Base-by-base conservation (phyloP, 2,329 filamentous ascomycete genomes). In the Cadophora gregata region DNA sequence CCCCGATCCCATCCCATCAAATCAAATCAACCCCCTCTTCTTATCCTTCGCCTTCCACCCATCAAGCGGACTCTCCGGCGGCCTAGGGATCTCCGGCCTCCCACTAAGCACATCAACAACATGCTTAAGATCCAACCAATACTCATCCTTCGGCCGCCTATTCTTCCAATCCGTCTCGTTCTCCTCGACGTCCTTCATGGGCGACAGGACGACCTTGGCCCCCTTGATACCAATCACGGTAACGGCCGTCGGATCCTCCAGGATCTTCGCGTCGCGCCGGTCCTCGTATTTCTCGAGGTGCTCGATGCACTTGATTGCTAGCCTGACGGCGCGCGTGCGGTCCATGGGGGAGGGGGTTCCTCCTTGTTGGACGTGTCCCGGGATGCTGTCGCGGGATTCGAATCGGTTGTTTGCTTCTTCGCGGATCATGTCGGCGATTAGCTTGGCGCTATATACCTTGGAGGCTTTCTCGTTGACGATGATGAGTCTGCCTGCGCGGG, bases 401-500 rank as follows among this genome's bases (percentile, higher is more conserved):
- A 99, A 99, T 19, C 93, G 89, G 71, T 93, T 93, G 73, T 92
- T 90, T 9, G 93, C 92, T 79, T 98, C 96, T 73, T 97, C 93
- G 66, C 92, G 92, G 81, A 99, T 97, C 80, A 98, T 97, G 77
- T 95, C 91, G 38, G 95, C 94, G 75, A 99, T 95, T 66, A 97
- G 87, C 79, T 97, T 93, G 21, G 96, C 97, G 59, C 86, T 92
- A 84, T 97, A 98, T 19, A 94, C 94, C 75, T 86, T 89, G 75
- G 92, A 96, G 7, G 96, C 92, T 80, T 93, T 94, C 80, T 99
- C 96, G 79, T 98, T 98, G 78, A 97, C 89, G n/a, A 99, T 88
- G 70, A 99, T 96, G 69, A 98, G 86, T 73, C 97, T 95, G 42
- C 96, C 96, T 0, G 94, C 95, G 63, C 94, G 90, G 58, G 90